Evolutionary conservation across 768 basidiomycete species (phyloP).

Genomic region (Pleurotus tuber-regium): DNA sequence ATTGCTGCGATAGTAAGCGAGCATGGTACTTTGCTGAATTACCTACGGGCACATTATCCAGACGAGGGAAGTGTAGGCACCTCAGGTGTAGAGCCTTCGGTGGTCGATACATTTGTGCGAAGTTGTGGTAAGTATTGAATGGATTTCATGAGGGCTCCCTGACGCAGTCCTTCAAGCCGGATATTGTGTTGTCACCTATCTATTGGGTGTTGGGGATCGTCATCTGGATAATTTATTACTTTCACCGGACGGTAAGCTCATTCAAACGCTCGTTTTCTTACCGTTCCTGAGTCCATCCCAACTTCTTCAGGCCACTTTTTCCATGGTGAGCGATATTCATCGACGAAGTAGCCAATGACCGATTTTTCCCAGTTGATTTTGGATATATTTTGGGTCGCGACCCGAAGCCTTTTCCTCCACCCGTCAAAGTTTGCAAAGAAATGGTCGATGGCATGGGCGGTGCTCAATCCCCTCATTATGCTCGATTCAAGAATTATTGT

Average conservation of each 20-base stretch:
- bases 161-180: conserved; percentile 59
- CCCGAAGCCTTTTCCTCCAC: conserved; percentile 96
- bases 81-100: conserved; percentile 89
- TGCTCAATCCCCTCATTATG: conserved; percentile 90
- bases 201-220: conserved; percentile 95
- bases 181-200: conserved; percentile 95
- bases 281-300: conserved; percentile 5
- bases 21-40: conserved; percentile 83
- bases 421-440: conserved; percentile 98
- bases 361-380: conserved; percentile 78
- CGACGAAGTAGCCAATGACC: not conserved
- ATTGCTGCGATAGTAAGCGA: conserved; percentile 95
- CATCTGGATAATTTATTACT: conserved; percentile 95
- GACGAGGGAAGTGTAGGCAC: conserved; percentile 95
- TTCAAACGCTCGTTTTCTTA: not conserved
- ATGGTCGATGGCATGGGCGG: conserved; percentile 99
- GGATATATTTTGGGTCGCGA: conserved; percentile 98
- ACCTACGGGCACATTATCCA: conserved; percentile 80
- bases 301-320: conserved; percentile 79
- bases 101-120: conserved; percentile 94
- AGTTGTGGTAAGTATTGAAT: conserved; percentile 79
- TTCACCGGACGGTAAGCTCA: conserved; percentile 75
- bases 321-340: conserved; percentile 58
- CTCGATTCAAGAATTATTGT: conserved; percentile 93
- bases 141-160: not conserved